A percentile compares a stretch with the other conserved stretches of the same genome.
Evolutionary conservation across 1,284 basidiomycete genomes (phyloP).

Genomic region (Trichosporon coremiiforme): DNA sequence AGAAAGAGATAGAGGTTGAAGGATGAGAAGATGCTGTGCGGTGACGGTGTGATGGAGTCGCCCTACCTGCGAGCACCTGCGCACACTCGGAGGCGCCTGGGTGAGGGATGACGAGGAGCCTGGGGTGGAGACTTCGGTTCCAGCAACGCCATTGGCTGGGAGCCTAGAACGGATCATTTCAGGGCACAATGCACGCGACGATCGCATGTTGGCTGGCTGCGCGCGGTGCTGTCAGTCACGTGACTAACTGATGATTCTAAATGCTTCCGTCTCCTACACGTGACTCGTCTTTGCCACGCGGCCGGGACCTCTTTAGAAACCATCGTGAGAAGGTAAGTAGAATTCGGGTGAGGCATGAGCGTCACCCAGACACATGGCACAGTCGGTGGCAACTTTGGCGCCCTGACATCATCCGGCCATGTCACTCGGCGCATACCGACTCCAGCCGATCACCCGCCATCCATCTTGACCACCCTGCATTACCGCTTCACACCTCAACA

Average conservation of each 20-base stretch:
- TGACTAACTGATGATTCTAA: not conserved
- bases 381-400: too few relatives aligned
- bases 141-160: not conserved
- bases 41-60: conserved; percentile 16
- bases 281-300: too few relatives aligned
- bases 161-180: not conserved
- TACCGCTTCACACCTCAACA: not conserved
- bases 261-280: too few relatives aligned
- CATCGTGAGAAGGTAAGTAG: too few relatives aligned
- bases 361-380: too few relatives aligned
- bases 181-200: not conserved
- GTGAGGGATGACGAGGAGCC: conserved; percentile 14
- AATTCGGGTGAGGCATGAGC: too few relatives aligned
- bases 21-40: conserved; percentile 5
- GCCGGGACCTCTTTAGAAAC: too few relatives aligned
- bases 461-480: not conserved
- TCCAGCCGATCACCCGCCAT: not conserved
- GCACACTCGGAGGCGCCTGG: not conserved
- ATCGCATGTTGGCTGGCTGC: not conserved
- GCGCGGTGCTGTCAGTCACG: not conserved
- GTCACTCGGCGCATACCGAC: not conserved
- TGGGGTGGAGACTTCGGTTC: not conserved
- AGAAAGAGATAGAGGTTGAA: not conserved
- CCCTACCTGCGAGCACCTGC: conserved; percentile 11
- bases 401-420: conserved; percentile 12